These are phyloP conservation scores for Cairneyella variabilis DNA, from an alignment of 495 filamentous ascomycete species.

Conservation along the genomic window DNA sequence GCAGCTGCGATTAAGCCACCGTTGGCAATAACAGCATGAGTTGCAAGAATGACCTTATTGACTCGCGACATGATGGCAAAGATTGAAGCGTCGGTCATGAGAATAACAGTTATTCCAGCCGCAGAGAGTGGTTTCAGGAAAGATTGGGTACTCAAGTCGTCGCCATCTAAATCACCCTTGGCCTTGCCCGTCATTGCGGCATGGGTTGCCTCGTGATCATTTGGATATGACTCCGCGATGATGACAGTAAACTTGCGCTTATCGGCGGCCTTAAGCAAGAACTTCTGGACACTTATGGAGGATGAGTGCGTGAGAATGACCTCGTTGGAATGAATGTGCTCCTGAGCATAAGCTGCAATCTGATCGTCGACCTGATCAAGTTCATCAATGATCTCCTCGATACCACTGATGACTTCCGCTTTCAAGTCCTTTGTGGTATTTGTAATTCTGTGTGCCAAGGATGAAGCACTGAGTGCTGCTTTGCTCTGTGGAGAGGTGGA, in stretches of 20 bases:
- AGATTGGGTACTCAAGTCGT: slow-evolving; percentile 45
- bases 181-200: slow-evolving; percentile 51
- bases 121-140: slow-evolving; percentile 74
- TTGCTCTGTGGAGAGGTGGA: slow-evolving; percentile 24
- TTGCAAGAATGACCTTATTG: slow-evolving; percentile 88
- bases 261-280: slow-evolving; percentile 74
- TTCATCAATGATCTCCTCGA: slow-evolving; percentile 89
- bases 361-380: slow-evolving; percentile 84
- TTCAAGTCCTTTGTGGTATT: slow-evolving; percentile 55
- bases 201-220: slow-evolving; percentile 60
- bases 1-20: slow-evolving; percentile 78
- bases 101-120: slow-evolving; percentile 73
- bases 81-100: slow-evolving; percentile 77
- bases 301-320: slow-evolving; percentile 81
- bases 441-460: slow-evolving; percentile 18
- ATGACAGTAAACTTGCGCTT: slow-evolving; percentile 89
- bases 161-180: slow-evolving; percentile 28
- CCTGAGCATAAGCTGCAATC: slow-evolving; percentile 78
- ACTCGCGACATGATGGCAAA: slow-evolving; percentile 90
- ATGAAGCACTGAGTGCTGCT: slow-evolving; percentile 14
- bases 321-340: slow-evolving; percentile 88
- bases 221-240: slow-evolving; percentile 67
- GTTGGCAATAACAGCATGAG: slow-evolving; percentile 80
- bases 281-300: slow-evolving; percentile 78
- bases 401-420: slow-evolving; percentile 84